Evolutionary conservation across 495 filamentous ascomycete genomes (phyloP).

Genomic region (Xeromyces bisporus): DNA sequence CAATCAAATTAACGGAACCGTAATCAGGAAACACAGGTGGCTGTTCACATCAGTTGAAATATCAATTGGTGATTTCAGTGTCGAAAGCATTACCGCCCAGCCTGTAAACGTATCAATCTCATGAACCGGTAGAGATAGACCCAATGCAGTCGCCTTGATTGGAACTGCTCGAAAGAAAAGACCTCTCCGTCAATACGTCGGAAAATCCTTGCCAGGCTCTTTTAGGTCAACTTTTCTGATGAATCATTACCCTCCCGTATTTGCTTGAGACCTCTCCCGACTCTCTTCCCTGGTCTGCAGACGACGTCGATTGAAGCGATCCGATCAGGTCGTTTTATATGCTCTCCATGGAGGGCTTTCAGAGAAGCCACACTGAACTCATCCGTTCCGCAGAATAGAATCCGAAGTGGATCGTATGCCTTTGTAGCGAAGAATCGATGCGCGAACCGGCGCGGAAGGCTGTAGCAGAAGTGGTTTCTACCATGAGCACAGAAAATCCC

Average conservation of each 20-base stretch:
- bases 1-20: constrained; percentile 58
- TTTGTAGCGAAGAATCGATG: constrained; percentile 17
- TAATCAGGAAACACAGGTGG: constrained; percentile 35
- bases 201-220: no score
- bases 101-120: constrained; percentile 60
- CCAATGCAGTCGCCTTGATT: constrained; percentile 45
- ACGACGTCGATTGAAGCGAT: constrained; percentile 81
- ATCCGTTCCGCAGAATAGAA: constrained; percentile 93
- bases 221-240: no score
- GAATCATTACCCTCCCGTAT: constrained; percentile 58
- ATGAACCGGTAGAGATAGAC: constrained; percentile 50
- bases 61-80: background rate
- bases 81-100: constrained; percentile 44
- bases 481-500: constrained; percentile 12
- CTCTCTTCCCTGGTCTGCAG: constrained; percentile 55
- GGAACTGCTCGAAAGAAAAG: no score
- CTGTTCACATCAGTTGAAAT: constrained; percentile 21
- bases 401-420: constrained; percentile 49
- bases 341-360: constrained; percentile 47
- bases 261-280: constrained; percentile 54
- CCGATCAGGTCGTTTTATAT: constrained; percentile 30
- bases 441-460: constrained; percentile 7
- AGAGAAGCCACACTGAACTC: constrained; percentile 75
- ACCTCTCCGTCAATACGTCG: no score
- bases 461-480: constrained; percentile 1